A percentile compares a stretch with the other conserved stretches of the same genome.
Conservation (phyloP, 1,284 basidiomycete genomes). For the Xanthoconium separans region DNA sequence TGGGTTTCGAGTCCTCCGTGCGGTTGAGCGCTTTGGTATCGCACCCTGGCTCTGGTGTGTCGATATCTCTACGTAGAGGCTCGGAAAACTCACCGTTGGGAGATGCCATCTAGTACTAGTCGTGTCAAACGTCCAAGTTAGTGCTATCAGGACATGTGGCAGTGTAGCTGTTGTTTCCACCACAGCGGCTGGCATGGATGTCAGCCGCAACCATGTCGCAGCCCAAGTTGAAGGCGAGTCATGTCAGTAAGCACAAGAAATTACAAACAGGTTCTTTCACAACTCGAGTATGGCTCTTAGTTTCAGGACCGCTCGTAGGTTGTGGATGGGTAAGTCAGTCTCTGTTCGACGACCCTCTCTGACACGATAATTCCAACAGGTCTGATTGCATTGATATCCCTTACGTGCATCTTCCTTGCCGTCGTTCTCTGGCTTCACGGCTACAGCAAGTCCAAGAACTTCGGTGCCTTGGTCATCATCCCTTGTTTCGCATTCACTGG, state of each 20-base stretch:
- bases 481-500: constrained; percentile 27
- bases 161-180: constrained; percentile 11
- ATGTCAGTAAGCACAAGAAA: not conserved
- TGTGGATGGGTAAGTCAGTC: constrained; percentile 32
- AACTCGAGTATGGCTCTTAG: constrained; percentile 26
- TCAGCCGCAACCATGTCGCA: constrained; percentile 16
- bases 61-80: not conserved
- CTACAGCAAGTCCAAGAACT: constrained; percentile 28
- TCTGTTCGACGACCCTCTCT: not conserved
- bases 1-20: constrained; percentile 7
- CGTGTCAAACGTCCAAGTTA: not conserved
- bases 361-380: constrained; percentile 9
- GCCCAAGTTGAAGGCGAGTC: not conserved
- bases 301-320: constrained; percentile 30
- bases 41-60: constrained; percentile 6
- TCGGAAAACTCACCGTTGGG: constrained; percentile 9
- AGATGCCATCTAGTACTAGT: constrained; percentile 10
- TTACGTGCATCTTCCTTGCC: constrained; percentile 28
- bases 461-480: constrained; percentile 33
- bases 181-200: not conserved
- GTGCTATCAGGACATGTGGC: constrained; percentile 12
- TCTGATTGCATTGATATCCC: constrained; percentile 28
- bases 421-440: constrained; percentile 31
- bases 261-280: not conserved
- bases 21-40: not conserved